These are phyloP conservation scores for Thelonectria rubi DNA, from an alignment of 2,329 filamentous ascomycete genomes.

Conservation along the genomic window DNA sequence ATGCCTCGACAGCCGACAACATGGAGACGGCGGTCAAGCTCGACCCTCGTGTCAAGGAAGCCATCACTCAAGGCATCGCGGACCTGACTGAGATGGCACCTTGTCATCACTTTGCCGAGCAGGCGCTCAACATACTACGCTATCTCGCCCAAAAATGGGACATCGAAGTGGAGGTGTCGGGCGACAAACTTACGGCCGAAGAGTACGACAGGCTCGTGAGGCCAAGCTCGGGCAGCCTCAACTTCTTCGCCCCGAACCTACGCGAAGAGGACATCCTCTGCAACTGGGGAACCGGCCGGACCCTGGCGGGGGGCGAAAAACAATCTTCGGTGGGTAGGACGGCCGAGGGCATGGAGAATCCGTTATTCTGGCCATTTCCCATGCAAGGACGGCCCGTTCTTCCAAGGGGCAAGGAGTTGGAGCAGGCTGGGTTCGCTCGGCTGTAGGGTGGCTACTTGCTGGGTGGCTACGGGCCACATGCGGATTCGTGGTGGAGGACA, in stretches of 20 bases:
- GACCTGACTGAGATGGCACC: conserved; percentile 69
- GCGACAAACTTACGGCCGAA: conserved; percentile 42
- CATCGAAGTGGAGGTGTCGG: conserved; percentile 59
- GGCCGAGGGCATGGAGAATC: conserved; percentile 58
- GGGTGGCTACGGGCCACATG: not conserved
- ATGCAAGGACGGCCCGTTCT: conserved; percentile 67
- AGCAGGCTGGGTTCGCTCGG: conserved; percentile 61
- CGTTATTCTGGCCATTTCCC: conserved; percentile 69
- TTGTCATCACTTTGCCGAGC: conserved; percentile 68
- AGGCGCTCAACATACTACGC: conserved; percentile 67
- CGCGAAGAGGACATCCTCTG: conserved; percentile 58
- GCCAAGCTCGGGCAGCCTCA: conserved; percentile 61
- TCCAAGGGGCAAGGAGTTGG: conserved; percentile 56
- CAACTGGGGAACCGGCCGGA: conserved; percentile 51
- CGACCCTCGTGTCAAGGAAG: conserved; percentile 53
- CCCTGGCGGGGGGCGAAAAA: conserved; percentile 27
- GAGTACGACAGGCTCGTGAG: conserved; percentile 55
- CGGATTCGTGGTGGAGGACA: not conserved
- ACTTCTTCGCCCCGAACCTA: conserved; percentile 65
- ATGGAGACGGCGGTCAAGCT: conserved; percentile 48
- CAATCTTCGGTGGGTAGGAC: conserved; percentile 35
- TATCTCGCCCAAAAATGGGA: conserved; percentile 68
- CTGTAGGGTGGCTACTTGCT: too few species aligned
- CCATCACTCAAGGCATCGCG: conserved; percentile 63
- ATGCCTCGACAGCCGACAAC: conserved; percentile 33